These are phyloP conservation scores for Didymella arachidicola DNA, from an alignment of 2,329 filamentous ascomycete species.

Conservation along the genomic window DNA sequence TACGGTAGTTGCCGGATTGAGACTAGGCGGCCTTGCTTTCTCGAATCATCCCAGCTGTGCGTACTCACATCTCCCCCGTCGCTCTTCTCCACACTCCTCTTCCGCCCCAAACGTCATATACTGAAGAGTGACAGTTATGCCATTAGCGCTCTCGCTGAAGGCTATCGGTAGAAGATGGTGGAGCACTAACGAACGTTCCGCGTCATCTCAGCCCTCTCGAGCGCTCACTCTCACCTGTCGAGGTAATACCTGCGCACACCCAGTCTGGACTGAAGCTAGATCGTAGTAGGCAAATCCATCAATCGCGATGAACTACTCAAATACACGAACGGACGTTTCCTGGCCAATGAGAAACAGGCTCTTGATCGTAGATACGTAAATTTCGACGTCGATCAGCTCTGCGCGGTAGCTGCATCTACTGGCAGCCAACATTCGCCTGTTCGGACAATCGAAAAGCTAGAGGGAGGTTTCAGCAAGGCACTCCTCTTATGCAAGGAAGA, in stretches of 20 bases:
- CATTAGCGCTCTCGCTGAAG: background rate
- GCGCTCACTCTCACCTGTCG: conserved; percentile 3
- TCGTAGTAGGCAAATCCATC: conserved; percentile 1
- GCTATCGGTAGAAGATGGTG: conserved; percentile 3
- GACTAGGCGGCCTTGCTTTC: too few relatives aligned
- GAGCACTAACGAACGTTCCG: background rate
- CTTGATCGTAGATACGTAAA: conserved; percentile 33
- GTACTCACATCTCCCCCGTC: too few relatives aligned
- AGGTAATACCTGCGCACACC: too few relatives aligned
- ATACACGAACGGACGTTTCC: conserved; percentile 34
- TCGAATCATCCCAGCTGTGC: too few relatives aligned
- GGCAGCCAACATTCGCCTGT: background rate
- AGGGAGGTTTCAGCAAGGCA: conserved; percentile 40
- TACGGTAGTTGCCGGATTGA: too few relatives aligned
- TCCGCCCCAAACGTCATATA: too few relatives aligned
- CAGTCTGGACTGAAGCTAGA: too few relatives aligned
- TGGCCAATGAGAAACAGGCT: conserved; percentile 35
- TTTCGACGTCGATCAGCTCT: conserved; percentile 37
- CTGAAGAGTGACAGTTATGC: background rate
- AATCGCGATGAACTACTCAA: conserved; percentile 6
- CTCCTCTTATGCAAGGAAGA: conserved; percentile 37
- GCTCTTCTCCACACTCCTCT: too few relatives aligned
- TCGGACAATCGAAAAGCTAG: background rate
- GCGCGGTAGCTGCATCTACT: background rate
- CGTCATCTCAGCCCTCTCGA: background rate